These are phyloP conservation scores for Maudiozyma pseudohumilis DNA, from an alignment of 805 yeast species.

Conservation along the genomic window DNA sequence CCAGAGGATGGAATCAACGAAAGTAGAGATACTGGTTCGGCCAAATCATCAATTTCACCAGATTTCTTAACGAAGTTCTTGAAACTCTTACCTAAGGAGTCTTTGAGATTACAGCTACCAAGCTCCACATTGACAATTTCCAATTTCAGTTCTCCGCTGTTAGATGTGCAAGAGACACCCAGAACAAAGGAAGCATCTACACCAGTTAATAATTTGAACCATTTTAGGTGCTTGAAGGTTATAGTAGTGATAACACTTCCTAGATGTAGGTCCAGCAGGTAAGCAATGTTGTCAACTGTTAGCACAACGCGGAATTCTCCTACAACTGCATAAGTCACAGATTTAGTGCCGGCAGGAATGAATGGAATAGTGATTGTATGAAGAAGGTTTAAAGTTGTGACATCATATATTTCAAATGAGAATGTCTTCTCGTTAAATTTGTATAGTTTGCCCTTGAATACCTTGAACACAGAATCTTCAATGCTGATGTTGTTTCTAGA, in stretches of 20 bases:
- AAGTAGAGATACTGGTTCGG: constrained; percentile 14
- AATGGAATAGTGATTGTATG: constrained; percentile 19
- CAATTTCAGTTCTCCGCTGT: constrained; percentile 11
- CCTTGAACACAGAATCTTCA: constrained; percentile 1
- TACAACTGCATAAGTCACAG: constrained; percentile 21
- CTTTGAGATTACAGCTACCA: constrained; percentile 59
- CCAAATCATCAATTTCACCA: not conserved
- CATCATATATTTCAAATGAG: constrained; percentile 7
- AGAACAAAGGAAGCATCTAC: constrained; percentile 8
- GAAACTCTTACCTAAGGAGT: constrained; percentile 56
- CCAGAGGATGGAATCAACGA: constrained; percentile 14
- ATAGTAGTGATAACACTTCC: constrained; percentile 7
- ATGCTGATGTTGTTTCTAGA: constrained; percentile 1
- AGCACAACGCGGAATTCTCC: constrained; percentile 24
- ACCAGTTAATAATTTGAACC: constrained; percentile 7
- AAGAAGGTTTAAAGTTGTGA: constrained; percentile 7
- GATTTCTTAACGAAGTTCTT: constrained; percentile 5
- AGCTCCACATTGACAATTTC: constrained; percentile 38
- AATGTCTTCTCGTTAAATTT: constrained; percentile 1
- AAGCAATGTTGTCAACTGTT: constrained; percentile 22
- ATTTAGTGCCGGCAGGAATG: constrained; percentile 7
- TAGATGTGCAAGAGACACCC: constrained; percentile 6
- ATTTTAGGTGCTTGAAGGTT: constrained; percentile 5
- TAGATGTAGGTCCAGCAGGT: constrained; percentile 20
- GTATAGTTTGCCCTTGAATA: constrained; percentile 7